Evolutionary conservation across 306 rosid species (phyloP).

Genomic region (Quercus rubra): DNA sequence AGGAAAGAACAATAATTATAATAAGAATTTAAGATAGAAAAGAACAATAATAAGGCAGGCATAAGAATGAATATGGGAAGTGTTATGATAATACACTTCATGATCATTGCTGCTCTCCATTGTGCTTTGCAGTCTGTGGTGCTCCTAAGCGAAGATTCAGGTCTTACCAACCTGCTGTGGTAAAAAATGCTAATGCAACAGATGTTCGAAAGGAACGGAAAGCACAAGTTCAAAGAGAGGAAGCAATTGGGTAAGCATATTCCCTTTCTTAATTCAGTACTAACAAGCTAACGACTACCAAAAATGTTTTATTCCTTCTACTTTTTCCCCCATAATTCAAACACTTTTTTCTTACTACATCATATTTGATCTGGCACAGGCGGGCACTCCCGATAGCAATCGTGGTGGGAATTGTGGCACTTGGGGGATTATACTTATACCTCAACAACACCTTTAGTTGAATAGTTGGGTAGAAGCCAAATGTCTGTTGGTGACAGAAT

Average conservation of each 20-base stretch:
- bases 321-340: neutral
- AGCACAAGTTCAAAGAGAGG: constrained; percentile 62
- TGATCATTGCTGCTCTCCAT: neutral
- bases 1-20: neutral
- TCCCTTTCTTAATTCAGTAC: neutral
- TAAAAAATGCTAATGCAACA: constrained; percentile 44
- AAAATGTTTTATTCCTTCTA: neutral
- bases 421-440: constrained; percentile 75
- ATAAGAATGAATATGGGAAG: neutral
- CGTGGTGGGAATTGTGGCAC: constrained; percentile 70
- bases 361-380: constrained; percentile 36
- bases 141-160: constrained; percentile 91
- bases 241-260: constrained; percentile 62
- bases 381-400: constrained; percentile 68
- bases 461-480: neutral
- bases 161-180: constrained; percentile 56
- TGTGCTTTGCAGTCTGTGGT: constrained; percentile 71
- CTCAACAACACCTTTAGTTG: constrained; percentile 46
- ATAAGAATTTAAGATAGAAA: neutral
- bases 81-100: neutral
- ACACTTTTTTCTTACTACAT: neutral
- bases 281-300: neutral
- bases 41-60: neutral
- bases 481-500: neutral
- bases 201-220: constrained; percentile 71